Evolutionary conservation across 805 yeast genomes (phyloP).

Genomic region (Candida piceae): DNA sequence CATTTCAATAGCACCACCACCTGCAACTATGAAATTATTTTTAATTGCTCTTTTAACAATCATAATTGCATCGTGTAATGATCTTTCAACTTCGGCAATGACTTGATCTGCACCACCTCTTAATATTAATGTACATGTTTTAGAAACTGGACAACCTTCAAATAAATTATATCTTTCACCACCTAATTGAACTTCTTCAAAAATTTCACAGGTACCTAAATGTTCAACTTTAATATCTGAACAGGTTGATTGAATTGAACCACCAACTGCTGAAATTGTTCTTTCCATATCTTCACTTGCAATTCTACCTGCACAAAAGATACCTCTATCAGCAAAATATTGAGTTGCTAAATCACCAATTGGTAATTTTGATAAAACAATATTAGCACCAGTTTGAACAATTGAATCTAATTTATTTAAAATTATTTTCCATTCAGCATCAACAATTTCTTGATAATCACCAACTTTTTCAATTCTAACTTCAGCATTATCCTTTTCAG

Average conservation of each 20-base stretch:
- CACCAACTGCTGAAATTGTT: constrained; percentile 92
- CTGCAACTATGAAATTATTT: constrained; percentile 86
- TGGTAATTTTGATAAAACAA: constrained; percentile 90
- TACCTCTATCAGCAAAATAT: constrained; percentile 91
- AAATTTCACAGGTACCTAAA: constrained; percentile 77
- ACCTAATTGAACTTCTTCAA: constrained; percentile 95
- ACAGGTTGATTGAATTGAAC: constrained; percentile 74
- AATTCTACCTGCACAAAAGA: constrained; percentile 97
- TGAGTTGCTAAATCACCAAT: constrained; percentile 99
- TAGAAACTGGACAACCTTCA: constrained; percentile 86
- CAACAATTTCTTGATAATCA: constrained; percentile 94
- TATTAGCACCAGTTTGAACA: constrained; percentile 80
- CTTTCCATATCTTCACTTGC: constrained; percentile 85
- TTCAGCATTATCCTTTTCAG: constrained; percentile 98
- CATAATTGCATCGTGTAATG: constrained; percentile 97
- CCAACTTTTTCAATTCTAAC: constrained; percentile 90
- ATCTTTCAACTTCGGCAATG: constrained; percentile 96
- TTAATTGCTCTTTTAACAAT: constrained; percentile 92
- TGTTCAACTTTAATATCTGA: constrained; percentile 62
- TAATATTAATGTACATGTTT: constrained; percentile 86
- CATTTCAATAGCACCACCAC: constrained; percentile 99
- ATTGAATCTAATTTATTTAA: constrained; percentile 80
- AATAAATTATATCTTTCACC: constrained; percentile 92
- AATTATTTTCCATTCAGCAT: constrained; percentile 98
- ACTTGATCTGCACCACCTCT: constrained; percentile 99